phyloP scores from a whole-genome alignment of 495 filamentous ascomycete genomes.

The Aspergillus heteromorphus region DNA sequence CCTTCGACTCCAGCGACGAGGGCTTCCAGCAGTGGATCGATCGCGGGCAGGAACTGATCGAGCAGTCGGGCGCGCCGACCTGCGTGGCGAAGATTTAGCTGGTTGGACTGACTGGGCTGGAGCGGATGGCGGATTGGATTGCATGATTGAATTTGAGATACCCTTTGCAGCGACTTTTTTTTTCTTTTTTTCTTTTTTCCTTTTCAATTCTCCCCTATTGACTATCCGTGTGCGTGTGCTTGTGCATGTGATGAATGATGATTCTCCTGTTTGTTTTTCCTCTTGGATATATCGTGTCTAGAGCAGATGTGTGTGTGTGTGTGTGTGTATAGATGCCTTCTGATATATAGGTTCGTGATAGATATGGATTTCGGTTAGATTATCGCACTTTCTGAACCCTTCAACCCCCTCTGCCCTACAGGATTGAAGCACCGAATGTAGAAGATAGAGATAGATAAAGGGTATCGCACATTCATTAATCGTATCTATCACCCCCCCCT shows the following conservation, averaged over 20 bases:
- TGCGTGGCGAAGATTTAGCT: constrained; percentile 26
- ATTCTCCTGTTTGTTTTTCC: constrained; percentile 6
- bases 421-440: neutral
- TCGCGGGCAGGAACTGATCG: constrained; percentile 37
- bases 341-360: neutral
- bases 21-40: constrained; percentile 43
- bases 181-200: constrained; percentile 10
- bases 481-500: constrained; percentile 4
- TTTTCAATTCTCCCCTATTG: too few relatives aligned
- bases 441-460: neutral
- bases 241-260: constrained; percentile 11
- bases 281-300: constrained; percentile 2
- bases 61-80: constrained; percentile 38
- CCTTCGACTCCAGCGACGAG: constrained; percentile 34
- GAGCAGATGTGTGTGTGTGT: too few relatives aligned
- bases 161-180: constrained; percentile 26
- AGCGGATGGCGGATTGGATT: constrained; percentile 15
- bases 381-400: too few relatives aligned
- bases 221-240: neutral
- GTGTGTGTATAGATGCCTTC: neutral
- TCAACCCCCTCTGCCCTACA: too few relatives aligned
- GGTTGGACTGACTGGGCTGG: neutral
- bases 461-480: constrained; percentile 20
- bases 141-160: constrained; percentile 30
- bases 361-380: neutral